A percentile compares a stretch with the other conserved stretches of the same genome.
Conservation (phyloP, 129 eudicot species). For the Tagetes erecta region DNA sequence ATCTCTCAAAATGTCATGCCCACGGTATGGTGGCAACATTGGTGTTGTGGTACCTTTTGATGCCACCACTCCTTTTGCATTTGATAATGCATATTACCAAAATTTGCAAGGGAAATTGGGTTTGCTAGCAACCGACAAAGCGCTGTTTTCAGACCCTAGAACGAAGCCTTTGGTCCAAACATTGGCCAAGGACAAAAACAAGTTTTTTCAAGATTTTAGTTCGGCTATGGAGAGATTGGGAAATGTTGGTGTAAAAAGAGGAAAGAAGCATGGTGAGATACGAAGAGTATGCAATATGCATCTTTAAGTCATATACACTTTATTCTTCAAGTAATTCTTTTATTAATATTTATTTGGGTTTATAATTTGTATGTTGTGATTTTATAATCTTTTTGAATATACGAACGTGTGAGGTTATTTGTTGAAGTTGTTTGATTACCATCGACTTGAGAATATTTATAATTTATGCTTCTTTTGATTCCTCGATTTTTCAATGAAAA, state of each 20-base stretch:
- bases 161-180: conserved; percentile 71
- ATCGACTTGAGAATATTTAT: background rate
- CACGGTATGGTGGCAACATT: conserved; percentile 65
- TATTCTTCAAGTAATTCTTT: background rate
- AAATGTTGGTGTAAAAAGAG: conserved; percentile 77
- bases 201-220: conserved; percentile 64
- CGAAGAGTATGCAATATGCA: conserved; percentile 64
- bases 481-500: no score
- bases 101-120: conserved; percentile 76
- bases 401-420: background rate
- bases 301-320: background rate
- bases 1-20: conserved; percentile 85
- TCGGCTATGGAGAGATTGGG: conserved; percentile 88
- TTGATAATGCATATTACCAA: conserved; percentile 76
- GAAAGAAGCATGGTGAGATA: conserved; percentile 76
- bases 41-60: conserved; percentile 81
- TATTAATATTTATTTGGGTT: background rate
- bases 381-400: background rate
- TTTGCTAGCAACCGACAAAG: conserved; percentile 64
- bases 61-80: conserved; percentile 75
- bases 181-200: conserved; percentile 56
- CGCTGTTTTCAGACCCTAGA: conserved; percentile 66
- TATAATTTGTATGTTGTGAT: no score
- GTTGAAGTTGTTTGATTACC: background rate
- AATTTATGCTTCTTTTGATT: no score